phyloP scores from a whole-genome alignment of 2,329 filamentous ascomycete species.

The Pseudogymnoascus sp. region DNA sequence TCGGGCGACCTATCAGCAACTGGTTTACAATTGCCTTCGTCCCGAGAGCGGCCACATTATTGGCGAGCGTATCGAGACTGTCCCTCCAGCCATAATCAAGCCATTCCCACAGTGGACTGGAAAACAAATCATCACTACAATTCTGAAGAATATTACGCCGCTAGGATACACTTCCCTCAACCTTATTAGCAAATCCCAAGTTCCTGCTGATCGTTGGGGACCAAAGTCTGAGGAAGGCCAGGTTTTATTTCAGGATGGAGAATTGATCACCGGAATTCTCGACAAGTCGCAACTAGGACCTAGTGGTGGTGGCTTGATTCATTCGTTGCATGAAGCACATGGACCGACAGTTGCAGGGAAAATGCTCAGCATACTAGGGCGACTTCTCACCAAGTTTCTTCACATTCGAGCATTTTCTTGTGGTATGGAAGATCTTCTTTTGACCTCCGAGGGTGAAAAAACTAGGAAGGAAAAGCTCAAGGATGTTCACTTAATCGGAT shows the following conservation, averaged over 20 bases:
- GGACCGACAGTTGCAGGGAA: constrained; percentile 82
- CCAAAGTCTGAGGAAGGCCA: constrained; percentile 67
- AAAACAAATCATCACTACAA: constrained; percentile 90
- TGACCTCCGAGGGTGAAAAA: constrained; percentile 73
- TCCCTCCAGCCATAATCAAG: constrained; percentile 76
- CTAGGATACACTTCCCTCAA: constrained; percentile 68
- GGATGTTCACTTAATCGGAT: constrained; percentile 62
- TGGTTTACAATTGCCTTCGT: constrained; percentile 84
- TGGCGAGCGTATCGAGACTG: constrained; percentile 71
- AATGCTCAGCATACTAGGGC: constrained; percentile 80
- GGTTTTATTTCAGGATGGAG: constrained; percentile 79
- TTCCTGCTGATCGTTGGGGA: constrained; percentile 76
- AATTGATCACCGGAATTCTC: constrained; percentile 82
- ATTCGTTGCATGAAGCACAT: constrained; percentile 89
- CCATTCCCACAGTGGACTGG: constrained; percentile 84
- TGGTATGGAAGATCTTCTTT: constrained; percentile 89
- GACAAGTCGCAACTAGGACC: constrained; percentile 95
- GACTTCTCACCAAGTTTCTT: constrained; percentile 80
- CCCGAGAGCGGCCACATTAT: constrained; percentile 87
- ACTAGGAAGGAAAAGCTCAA: constrained; percentile 62
- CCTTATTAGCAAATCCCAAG: constrained; percentile 72
- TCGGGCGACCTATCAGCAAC: constrained; percentile 80
- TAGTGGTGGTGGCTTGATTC: constrained; percentile 77
- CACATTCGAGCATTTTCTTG: constrained; percentile 95
- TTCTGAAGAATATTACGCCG: constrained; percentile 87